phyloP scores from a whole-genome alignment of 352 stramenopile species.

The Globisporangium cylindrosporum region DNA sequence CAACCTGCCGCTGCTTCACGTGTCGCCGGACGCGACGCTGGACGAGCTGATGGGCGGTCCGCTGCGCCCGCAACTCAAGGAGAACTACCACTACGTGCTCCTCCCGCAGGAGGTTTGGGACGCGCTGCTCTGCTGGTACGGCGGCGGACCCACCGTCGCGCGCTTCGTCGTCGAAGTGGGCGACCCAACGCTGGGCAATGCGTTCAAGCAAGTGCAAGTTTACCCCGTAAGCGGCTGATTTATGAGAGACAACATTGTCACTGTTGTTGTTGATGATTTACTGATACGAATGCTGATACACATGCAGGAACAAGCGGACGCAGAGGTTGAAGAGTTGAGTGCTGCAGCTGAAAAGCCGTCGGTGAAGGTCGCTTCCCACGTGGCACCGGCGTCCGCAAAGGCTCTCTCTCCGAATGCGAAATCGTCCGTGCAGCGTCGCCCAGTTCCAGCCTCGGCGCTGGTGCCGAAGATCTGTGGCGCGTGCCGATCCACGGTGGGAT shows the following conservation, averaged over 20 bases:
- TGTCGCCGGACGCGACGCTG: slow-evolving; percentile 37
- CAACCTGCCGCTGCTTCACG: slow-evolving; percentile 59
- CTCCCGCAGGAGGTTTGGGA: slow-evolving; percentile 79
- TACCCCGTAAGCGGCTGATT: slow-evolving; percentile 44
- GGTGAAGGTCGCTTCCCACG: slow-evolving; percentile 8
- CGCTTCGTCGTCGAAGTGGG: slow-evolving; percentile 72
- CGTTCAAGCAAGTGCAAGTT: slow-evolving; percentile 73
- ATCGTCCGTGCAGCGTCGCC: slow-evolving; percentile 19
- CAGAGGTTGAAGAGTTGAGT: slow-evolving; percentile 23
- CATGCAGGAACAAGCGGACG: slow-evolving; percentile 32
- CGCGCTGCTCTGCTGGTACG: slow-evolving; percentile 64
- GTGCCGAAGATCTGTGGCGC: slow-evolving; percentile 66
- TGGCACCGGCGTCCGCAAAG: neutral
- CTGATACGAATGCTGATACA: neutral
- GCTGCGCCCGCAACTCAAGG: slow-evolving; percentile 61
- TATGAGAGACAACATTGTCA: neutral
- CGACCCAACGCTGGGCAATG: slow-evolving; percentile 46
- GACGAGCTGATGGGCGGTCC: slow-evolving; percentile 70
- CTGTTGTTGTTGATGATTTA: neutral
- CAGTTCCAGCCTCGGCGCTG: slow-evolving; percentile 15
- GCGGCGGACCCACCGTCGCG: slow-evolving; percentile 62
- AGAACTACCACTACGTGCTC: slow-evolving; percentile 74
- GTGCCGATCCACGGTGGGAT: slow-evolving; percentile 40
- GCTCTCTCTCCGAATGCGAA: slow-evolving; percentile 20
- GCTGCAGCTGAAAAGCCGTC: slow-evolving; percentile 19